Base-by-base conservation (phyloP, 345 rosid genomes). In the Hirschfeldia incana region DNA sequence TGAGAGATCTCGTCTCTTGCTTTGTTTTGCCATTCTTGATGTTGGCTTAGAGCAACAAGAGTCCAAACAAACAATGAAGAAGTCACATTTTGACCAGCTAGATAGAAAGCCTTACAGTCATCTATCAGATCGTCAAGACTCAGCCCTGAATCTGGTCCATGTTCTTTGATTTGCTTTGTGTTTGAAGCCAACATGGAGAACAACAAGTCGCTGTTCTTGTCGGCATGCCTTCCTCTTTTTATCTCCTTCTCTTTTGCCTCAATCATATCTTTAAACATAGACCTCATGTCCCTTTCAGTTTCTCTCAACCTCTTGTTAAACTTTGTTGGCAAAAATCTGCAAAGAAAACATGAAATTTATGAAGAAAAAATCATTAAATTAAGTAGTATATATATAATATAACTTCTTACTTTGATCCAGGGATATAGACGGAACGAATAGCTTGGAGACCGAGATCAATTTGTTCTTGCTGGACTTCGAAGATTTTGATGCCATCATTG, bases 61-160 rank as follows among this genome's bases (percentile, higher is more conserved):
- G 88, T 75, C 97, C 94, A 89, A 36, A 84, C 84, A 53, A 87
- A 77, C 69, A 88, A 70, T 39, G 81, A 74, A 30, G 91, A 72
- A 12, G 91, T 85, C 17, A 91, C 86, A 59, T 87, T 88, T 69
- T 91, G 91, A 29, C 95, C 91, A n/a, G 92, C 92, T 11, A 88
- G 74, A 75, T 89, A 91, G 73, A 91, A 86, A 26, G 86, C 77
- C 72, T 89, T 88, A 73, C 97, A 89, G 58, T 89, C 92, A 64
- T 86, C 94, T 17, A 89, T 85, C 49, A 86, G 39, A 36, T 82
- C 85, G 3, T 78, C 77, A 5, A 78, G 26, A 37, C 70, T 82
- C 26, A 82, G 58, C 9, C 85, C 85, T 3, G 82, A 75, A 5
- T 69, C 76, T 0, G 8, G 69, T 75, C 85, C 85, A 55, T 82